Evolutionary conservation across 2,329 filamentous ascomycete species (phyloP).

Genomic region (Colletotrichum coccodes): DNA sequence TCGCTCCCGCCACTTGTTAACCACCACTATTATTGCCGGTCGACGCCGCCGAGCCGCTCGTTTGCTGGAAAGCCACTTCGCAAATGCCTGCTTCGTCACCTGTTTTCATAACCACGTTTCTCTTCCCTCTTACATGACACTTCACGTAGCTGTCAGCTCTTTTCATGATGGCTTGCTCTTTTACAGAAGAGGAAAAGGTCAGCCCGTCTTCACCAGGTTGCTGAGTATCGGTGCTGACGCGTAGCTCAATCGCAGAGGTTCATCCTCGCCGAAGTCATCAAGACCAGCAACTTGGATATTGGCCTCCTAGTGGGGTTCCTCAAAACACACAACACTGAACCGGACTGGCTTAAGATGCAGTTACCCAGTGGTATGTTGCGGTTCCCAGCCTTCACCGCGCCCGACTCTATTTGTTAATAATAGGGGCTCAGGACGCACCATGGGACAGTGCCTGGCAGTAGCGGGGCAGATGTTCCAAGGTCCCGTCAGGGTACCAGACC

Average conservation of each 20-base stretch:
- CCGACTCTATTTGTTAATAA: constrained; percentile 12
- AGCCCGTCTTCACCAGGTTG: constrained; percentile 31
- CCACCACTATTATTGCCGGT: background rate
- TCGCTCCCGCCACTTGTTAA: background rate
- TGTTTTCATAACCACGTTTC: background rate
- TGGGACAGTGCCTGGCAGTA: constrained; percentile 56
- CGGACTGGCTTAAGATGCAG: constrained; percentile 60
- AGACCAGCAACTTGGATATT: constrained; percentile 62
- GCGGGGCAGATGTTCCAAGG: constrained; percentile 49
- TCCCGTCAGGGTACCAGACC: constrained; percentile 41
- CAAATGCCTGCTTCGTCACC: constrained; percentile 30
- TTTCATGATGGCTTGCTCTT: constrained; percentile 40
- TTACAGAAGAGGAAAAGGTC: constrained; percentile 65
- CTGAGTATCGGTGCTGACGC: constrained; percentile 4
- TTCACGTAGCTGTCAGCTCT: background rate
- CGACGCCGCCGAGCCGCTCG: constrained; percentile 18
- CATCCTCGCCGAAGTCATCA: constrained; percentile 67
- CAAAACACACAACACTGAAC: constrained; percentile 45
- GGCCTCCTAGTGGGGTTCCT: constrained; percentile 58
- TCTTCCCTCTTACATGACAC: constrained; percentile 12
- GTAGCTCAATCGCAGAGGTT: constrained; percentile 56
- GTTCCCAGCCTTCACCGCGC: too few species aligned
- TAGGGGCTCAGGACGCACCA: constrained; percentile 52
- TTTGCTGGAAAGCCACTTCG: constrained; percentile 9
- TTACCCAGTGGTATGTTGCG: constrained; percentile 55